These are phyloP conservation scores for Sordariomycetes sp. DNA, from an alignment of 2,329 filamentous ascomycete genomes.

Conservation along the genomic window DNA sequence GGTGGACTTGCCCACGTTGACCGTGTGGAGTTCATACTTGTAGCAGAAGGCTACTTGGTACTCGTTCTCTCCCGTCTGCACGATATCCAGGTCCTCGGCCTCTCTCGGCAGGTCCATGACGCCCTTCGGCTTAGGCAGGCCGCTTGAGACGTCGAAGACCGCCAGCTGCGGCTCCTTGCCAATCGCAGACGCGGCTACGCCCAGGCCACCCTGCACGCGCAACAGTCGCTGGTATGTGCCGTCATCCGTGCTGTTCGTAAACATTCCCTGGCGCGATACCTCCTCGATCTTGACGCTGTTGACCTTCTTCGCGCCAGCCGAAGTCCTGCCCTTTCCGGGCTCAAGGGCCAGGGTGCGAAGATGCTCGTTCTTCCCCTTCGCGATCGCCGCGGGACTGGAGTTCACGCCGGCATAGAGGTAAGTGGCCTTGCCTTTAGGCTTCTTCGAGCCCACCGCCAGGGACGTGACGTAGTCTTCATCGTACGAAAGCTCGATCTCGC, in stretches of 20 bases:
- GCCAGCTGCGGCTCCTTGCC: slow-evolving; percentile 70
- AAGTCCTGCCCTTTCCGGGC: slow-evolving; percentile 21
- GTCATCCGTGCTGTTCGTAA: slow-evolving; percentile 34
- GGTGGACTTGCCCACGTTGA: slow-evolving; percentile 44
- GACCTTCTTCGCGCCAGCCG: slow-evolving; percentile 12
- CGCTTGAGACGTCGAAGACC: slow-evolving; percentile 52
- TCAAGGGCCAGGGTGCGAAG: slow-evolving; percentile 65
- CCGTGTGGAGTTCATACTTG: slow-evolving; percentile 62
- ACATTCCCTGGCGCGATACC: slow-evolving; percentile 42
- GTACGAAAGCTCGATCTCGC: slow-evolving; percentile 68
- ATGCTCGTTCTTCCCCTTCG: slow-evolving; percentile 74
- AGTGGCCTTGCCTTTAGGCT: slow-evolving; percentile 44
- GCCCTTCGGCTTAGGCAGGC: slow-evolving; percentile 38
- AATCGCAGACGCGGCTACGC: slow-evolving; percentile 70
- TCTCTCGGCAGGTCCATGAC: slow-evolving; percentile 43
- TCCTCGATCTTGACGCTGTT: slow-evolving; percentile 34
- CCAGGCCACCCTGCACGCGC: slow-evolving; percentile 55
- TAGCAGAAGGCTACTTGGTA: slow-evolving; percentile 75
- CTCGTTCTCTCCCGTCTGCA: slow-evolving; percentile 47
- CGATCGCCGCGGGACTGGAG: slow-evolving; percentile 62
- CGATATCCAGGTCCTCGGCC: slow-evolving; percentile 61
- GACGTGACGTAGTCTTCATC: slow-evolving; percentile 87
- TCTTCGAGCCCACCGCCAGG: slow-evolving; percentile 58
- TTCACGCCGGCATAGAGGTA: slow-evolving; percentile 71
- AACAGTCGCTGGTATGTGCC: slow-evolving; percentile 52